Percentiles rank a stretch among this genome's conserved stretches.
Evolutionary conservation across 2,329 filamentous ascomycete species (phyloP).

Genomic region (Emmonsia crescens): DNA sequence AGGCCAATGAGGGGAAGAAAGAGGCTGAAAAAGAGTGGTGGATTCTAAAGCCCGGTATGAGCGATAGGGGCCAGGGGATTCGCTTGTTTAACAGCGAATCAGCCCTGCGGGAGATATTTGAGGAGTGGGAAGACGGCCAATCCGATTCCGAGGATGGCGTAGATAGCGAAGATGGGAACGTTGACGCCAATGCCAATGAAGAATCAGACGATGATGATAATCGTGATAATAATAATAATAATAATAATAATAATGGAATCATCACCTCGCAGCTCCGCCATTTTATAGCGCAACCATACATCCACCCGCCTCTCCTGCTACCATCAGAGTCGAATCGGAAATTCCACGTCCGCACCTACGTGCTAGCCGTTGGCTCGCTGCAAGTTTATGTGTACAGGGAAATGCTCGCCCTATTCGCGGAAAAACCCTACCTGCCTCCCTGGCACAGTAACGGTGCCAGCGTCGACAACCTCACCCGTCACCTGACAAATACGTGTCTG

Average conservation of each 20-base stretch:
- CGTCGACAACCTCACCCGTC: slow-evolving; percentile 52
- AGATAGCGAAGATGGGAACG: slow-evolving; percentile 37
- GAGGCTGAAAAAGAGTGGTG: slow-evolving; percentile 67
- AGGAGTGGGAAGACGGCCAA: slow-evolving; percentile 69
- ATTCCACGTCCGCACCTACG: slow-evolving; percentile 91
- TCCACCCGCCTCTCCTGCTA: slow-evolving; percentile 73
- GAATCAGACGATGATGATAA: slow-evolving; percentile 25
- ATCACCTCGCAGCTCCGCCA: slow-evolving; percentile 86
- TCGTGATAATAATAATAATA: slow-evolving; percentile 21
- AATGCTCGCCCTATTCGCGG: slow-evolving; percentile 91
- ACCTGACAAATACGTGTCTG: slow-evolving; percentile 92
- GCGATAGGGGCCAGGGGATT: slow-evolving; percentile 88
- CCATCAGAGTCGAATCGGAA: slow-evolving; percentile 57
- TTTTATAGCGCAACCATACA: slow-evolving; percentile 92
- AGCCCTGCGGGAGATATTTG: slow-evolving; percentile 77
- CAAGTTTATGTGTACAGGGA: slow-evolving; percentile 75
- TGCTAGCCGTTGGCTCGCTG: slow-evolving; percentile 67
- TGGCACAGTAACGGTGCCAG: slow-evolving; percentile 22
- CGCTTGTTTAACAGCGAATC: slow-evolving; percentile 75
- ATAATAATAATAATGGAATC: slow-evolving; percentile 42
- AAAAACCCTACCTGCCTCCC: slow-evolving; percentile 58
- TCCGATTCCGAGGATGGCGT: slow-evolving; percentile 58
- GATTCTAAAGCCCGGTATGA: slow-evolving; percentile 98
- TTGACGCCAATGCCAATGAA: slow-evolving; percentile 15
- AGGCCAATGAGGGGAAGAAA: slow-evolving; percentile 57